These are phyloP conservation scores for Phoma sp. DNA, from an alignment of 2,329 filamentous ascomycete genomes.

Conservation along the genomic window DNA sequence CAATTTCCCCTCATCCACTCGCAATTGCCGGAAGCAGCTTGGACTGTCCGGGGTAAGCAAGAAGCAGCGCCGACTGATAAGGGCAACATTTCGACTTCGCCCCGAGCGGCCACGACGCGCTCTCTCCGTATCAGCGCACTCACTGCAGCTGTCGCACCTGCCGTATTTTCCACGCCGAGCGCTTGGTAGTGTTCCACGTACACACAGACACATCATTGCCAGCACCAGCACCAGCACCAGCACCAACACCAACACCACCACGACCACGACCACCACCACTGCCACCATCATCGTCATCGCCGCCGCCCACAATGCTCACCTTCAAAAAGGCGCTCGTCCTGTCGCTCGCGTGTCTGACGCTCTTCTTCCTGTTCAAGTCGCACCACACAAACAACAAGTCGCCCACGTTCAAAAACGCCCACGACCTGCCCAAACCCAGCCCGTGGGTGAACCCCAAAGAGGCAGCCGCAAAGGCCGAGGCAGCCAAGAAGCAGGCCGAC, in stretches of 20 bases:
- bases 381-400: conserved; percentile 54
- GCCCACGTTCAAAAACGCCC: conserved; percentile 41
- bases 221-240: neutral
- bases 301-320: conserved; percentile 69
- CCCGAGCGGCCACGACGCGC: conserved; percentile 4
- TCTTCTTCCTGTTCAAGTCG: conserved; percentile 73
- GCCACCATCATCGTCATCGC: neutral
- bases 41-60: neutral
- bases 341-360: conserved; percentile 70
- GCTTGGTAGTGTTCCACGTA: no score
- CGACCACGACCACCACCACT: neutral
- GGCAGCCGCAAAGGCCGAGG: conserved; percentile 18
- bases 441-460: conserved; percentile 40
- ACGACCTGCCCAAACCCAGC: conserved; percentile 46
- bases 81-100: neutral
- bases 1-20: neutral
- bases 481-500: conserved; percentile 17
- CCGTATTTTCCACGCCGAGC: no score
- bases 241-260: neutral
- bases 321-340: conserved; percentile 77
- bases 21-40: conserved; percentile 16
- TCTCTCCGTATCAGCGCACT: neutral
- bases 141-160: no score
- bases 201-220: neutral
- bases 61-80: conserved; percentile 8